Percentiles rank a stretch among this genome's conserved stretches.
Evolutionary conservation across 169 alveolate genomes (phyloP).

Genomic region (Plasmodium vinckei): DNA sequence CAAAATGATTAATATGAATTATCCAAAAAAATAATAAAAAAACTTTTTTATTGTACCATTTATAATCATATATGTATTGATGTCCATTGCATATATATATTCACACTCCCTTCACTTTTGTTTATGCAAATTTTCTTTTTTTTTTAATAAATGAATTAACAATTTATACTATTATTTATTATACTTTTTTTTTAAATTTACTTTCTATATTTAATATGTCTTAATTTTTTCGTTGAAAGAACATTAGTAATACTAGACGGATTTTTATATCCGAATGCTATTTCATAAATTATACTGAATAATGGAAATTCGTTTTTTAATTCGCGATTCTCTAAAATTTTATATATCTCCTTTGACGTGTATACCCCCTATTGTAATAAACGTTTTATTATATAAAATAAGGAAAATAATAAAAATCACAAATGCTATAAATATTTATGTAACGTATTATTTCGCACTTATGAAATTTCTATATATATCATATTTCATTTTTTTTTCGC

Average conservation of each 20-base stretch:
- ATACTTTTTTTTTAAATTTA: background rate
- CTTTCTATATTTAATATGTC: conserved; percentile 41
- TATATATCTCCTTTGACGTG: conserved; percentile 56
- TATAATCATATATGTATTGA: background rate
- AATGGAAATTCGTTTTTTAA: conserved; percentile 55
- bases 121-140: background rate
- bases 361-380: conserved; percentile 29
- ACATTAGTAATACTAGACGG: conserved; percentile 56
- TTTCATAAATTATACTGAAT: conserved; percentile 54
- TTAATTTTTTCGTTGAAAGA: conserved; percentile 72
- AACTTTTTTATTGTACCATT: background rate
- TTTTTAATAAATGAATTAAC: background rate
- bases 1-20: conserved; percentile 38
- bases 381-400: background rate
- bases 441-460: background rate
- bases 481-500: background rate
- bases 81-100: background rate
- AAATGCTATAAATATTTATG: background rate
- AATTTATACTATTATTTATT: conserved; percentile 5
- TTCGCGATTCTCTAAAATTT: conserved; percentile 39
- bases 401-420: background rate
- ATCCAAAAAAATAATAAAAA: too few relatives aligned
- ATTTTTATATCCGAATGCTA: conserved; percentile 41
- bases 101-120: background rate
- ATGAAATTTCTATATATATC: background rate